These are phyloP conservation scores for Trebouxia sp. DNA, from an alignment of 139 green algal species.

Conservation along the genomic window DNA sequence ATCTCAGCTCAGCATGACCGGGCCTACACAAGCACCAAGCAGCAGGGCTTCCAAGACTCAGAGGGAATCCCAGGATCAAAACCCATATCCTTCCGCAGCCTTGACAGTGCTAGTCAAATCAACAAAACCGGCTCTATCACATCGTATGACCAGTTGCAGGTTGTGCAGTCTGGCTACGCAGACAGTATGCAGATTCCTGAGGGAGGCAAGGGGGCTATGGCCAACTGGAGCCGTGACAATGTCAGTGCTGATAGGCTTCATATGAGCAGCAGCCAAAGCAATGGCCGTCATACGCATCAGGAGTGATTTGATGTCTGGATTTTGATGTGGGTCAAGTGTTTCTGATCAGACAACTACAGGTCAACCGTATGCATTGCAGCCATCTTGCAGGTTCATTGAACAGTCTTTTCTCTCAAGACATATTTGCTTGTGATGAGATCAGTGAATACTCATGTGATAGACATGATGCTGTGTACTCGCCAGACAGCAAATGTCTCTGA, in stretches of 20 bases:
- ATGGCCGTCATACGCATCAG: not conserved
- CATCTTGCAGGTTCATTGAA: not conserved
- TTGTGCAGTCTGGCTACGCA: not conserved
- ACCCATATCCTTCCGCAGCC: not conserved
- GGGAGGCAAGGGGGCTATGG: not conserved
- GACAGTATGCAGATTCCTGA: not conserved
- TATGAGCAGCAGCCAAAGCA: not conserved
- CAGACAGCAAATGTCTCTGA: too few species aligned
- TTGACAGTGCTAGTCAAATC: not conserved
- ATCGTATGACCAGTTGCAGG: slow-evolving; percentile 7
- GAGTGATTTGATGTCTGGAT: not conserved
- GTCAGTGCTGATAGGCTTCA: not conserved
- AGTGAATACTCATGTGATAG: not conserved
- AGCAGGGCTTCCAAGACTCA: not conserved
- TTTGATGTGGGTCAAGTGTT: too few species aligned
- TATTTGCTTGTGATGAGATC: not conserved
- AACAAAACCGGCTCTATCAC: not conserved
- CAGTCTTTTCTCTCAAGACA: not conserved
- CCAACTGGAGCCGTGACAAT: not conserved
- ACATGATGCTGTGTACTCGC: not conserved
- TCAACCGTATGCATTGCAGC: not conserved
- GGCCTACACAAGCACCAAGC: not conserved
- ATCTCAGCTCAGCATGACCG: slow-evolving; percentile 6
- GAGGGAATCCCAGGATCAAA: not conserved
- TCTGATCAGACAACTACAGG: too few species aligned